Percentiles rank a stretch among this genome's conserved stretches.
Conservation (phyloP, 2,329 filamentous ascomycete genomes). For the Fonsecaea pedrosoi region DNA sequence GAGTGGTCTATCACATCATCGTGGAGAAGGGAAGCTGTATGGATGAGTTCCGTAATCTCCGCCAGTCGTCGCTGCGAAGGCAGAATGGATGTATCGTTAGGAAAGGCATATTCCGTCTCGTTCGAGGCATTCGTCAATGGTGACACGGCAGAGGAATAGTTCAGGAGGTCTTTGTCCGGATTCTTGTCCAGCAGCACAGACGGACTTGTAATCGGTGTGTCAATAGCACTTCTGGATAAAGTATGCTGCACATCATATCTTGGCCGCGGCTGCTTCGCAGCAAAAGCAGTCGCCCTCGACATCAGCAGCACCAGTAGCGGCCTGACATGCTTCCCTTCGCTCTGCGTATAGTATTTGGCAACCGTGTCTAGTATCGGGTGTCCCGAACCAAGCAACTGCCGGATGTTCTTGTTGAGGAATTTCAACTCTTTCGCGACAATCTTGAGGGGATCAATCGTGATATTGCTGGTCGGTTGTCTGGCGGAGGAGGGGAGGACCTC, state of each 20-base stretch:
- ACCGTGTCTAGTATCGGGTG: constrained; percentile 94
- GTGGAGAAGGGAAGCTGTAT: constrained; percentile 93
- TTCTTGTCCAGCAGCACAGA: constrained; percentile 80
- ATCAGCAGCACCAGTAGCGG: constrained; percentile 95
- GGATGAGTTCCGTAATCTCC: constrained; percentile 96
- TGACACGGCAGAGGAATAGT: constrained; percentile 47
- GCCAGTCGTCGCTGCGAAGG: constrained; percentile 92
- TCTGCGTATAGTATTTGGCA: constrained; percentile 97
- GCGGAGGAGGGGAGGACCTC: constrained; percentile 47
- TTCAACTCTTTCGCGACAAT: constrained; percentile 97
- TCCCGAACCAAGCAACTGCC: constrained; percentile 88
- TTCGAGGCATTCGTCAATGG: constrained; percentile 60
- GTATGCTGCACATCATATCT: constrained; percentile 46
- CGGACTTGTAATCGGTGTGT: constrained; percentile 66
- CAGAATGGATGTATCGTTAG: constrained; percentile 69
- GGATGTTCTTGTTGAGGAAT: constrained; percentile 90
- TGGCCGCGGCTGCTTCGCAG: constrained; percentile 65
- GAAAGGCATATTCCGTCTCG: constrained; percentile 50
- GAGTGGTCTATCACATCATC: constrained; percentile 98
- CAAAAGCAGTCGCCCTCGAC: constrained; percentile 89
- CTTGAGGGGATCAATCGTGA: constrained; percentile 84
- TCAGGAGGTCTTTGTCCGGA: constrained; percentile 59
- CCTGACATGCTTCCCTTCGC: constrained; percentile 94
- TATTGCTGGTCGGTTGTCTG: constrained; percentile 55
- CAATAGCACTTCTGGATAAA: constrained; percentile 53